These are phyloP conservation scores for Linderina pennispora DNA, from an alignment of 192 early-diverging fungal genomes.

Conservation along the genomic window DNA sequence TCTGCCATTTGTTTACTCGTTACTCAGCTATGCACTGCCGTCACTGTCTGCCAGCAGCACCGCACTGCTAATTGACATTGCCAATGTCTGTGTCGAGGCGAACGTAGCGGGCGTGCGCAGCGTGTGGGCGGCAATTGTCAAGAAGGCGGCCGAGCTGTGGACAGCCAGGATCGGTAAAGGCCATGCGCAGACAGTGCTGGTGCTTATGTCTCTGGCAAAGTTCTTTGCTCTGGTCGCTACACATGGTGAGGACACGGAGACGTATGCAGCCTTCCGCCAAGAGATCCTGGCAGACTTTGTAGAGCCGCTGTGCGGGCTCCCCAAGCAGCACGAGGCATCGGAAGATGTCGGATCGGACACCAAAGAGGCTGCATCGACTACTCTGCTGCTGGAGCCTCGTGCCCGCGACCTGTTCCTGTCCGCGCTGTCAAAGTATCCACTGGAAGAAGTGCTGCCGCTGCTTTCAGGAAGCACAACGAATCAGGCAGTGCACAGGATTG, in stretches of 20 bases:
- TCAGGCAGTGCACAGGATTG: conserved; percentile 4
- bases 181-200: neutral
- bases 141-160: conserved; percentile 10
- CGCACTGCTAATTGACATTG: conserved; percentile 17
- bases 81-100: conserved; percentile 12
- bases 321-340: too few species aligned
- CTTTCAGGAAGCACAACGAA: conserved; percentile 3
- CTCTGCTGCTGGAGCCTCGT: neutral
- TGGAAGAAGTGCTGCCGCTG: conserved; percentile 13
- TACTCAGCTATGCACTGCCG: conserved; percentile 13
- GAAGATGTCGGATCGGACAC: neutral
- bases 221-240: conserved; percentile 16
- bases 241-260: conserved; percentile 12
- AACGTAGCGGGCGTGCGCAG: conserved; percentile 18
- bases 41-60: conserved; percentile 7
- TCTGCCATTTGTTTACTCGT: conserved; percentile 17
- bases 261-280: conserved; percentile 18
- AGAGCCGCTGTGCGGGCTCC: neutral
- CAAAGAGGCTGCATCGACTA: too few species aligned
- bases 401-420: conserved; percentile 9
- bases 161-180: neutral
- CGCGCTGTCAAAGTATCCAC: conserved; percentile 16
- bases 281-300: conserved; percentile 5
- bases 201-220: conserved; percentile 7
- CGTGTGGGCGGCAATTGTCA: conserved; percentile 18